Base-by-base conservation (phyloP, 2,329 filamentous ascomycete genomes). In the Talaromyces rugulosus region DNA sequence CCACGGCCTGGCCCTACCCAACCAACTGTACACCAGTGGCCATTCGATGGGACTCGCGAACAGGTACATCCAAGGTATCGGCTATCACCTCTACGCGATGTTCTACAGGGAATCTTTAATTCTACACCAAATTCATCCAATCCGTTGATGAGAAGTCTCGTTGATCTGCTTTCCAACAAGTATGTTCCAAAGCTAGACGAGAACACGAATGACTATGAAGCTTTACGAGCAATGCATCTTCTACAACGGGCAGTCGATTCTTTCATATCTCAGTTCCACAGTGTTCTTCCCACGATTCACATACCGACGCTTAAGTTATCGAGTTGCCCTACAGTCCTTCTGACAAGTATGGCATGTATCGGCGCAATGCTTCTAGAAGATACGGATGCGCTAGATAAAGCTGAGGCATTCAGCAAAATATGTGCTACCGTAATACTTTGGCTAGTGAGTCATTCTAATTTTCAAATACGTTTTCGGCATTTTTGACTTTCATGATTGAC, bases 271-370 rank as follows among this genome's bases (percentile, higher is more conserved):
- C 51, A 28, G 14, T 60, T 60, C n/a, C 52, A 60, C 34, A 52
- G 51, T 11, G 54, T 60, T 28, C 40, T 60, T 6, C 52, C 58
- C 9, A 55, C 53, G 12, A 12, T 60, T 7, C 58, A 60, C 11
- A 23, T 56, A 3, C 51, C 58, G 3, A 60, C 58, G 4, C 42
- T 52, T 14, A 55, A 34, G n/a, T 27, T 60, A 36, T 60, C 53
- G 12, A 60, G 42, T 27, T 60, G 36, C 33, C 51, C 58, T 7
- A 44, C 58, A n/a, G 58, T 60, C 5, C 27, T 60, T 11, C 27
- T 60, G 16, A 36, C 50, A 18, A 60, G 58, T 44, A 60, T 60
- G 58, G 58, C 58, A 33, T 60, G 58, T 3, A 60, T 60, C 27
- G 58, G 58, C 4, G 58, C 58, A 2, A 60, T 60, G 58, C 27